Conservation (phyloP, 2,329 filamentous ascomycete genomes). For the Apiospora arundinis region DNA sequence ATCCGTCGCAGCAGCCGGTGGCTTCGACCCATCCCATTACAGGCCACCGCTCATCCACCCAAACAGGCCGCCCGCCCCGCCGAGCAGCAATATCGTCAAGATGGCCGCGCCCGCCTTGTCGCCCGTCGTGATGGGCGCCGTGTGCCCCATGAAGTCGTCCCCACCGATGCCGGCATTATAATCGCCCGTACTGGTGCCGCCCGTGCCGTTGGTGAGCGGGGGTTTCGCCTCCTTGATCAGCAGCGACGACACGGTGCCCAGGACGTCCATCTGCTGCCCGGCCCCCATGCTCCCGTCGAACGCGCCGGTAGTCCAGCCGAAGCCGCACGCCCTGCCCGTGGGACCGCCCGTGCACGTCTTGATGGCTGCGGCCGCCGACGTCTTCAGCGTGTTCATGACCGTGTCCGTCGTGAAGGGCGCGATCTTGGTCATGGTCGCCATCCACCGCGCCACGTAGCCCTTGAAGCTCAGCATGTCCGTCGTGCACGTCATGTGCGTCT, state of each 20-base stretch:
- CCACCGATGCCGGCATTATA: constrained; percentile 47
- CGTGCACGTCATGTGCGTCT: constrained; percentile 56
- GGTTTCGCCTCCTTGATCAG: constrained; percentile 49
- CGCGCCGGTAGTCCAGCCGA: constrained; percentile 50
- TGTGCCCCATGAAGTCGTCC: constrained; percentile 41
- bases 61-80: constrained; percentile 48
- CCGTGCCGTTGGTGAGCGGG: constrained; percentile 53
- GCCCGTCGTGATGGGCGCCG: constrained; percentile 47
- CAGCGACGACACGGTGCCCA: constrained; percentile 61
- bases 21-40: constrained; percentile 27
- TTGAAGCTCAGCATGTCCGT: constrained; percentile 66
- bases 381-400: constrained; percentile 45
- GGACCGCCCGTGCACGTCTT: constrained; percentile 42
- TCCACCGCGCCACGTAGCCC: constrained; percentile 62
- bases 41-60: constrained; percentile 55
- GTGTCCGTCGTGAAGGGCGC: constrained; percentile 45
- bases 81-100: constrained; percentile 52
- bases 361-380: constrained; percentile 47
- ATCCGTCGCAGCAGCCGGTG: too few species aligned
- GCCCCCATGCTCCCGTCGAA: constrained; percentile 64
- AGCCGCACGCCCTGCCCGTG: constrained; percentile 53
- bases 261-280: constrained; percentile 65
- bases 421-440: constrained; percentile 48
- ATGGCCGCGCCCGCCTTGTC: constrained; percentile 57
- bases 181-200: constrained; percentile 58